phyloP scores from a whole-genome alignment of 2,329 filamentous ascomycete species.

The Botrytis squamosa region DNA sequence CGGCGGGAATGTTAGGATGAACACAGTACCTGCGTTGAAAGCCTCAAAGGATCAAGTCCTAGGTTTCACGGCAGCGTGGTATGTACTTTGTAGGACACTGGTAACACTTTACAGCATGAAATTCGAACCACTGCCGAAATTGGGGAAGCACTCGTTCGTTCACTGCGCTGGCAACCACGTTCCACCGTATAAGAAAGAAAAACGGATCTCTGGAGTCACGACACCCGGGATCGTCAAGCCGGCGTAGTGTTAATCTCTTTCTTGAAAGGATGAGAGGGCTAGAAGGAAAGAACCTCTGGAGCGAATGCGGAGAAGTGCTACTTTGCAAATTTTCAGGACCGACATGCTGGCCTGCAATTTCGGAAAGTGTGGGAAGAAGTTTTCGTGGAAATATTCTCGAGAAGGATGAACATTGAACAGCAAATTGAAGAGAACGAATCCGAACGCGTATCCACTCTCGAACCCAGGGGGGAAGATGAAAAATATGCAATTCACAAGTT shows the following conservation, averaged over 20 bases:
- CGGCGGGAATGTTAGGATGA: background rate
- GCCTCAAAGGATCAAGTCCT: background rate
- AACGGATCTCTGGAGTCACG: background rate
- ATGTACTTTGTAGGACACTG: background rate
- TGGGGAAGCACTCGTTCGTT: background rate
- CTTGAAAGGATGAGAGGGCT: background rate
- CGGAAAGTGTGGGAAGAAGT: background rate
- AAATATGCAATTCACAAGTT: background rate
- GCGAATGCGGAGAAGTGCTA: background rate
- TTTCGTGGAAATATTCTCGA: background rate
- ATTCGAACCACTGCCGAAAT: background rate
- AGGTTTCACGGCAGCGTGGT: background rate
- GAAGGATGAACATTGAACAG: background rate
- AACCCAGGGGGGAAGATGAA: background rate
- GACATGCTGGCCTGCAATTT: background rate
- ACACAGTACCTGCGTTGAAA: background rate
- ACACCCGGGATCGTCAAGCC: background rate
- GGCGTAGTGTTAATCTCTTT: constrained; percentile 1
- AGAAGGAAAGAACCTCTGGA: background rate
- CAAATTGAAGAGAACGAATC: background rate
- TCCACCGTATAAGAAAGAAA: background rate
- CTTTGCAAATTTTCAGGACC: background rate
- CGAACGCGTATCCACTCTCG: constrained; percentile 1
- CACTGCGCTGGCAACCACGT: background rate
- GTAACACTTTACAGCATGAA: background rate